A percentile compares a stretch with the other conserved stretches of the same genome.
These are phyloP conservation scores for Leccinum obscurum DNA, from an alignment of 768 basidiomycete genomes.

Conservation along the genomic window DNA sequence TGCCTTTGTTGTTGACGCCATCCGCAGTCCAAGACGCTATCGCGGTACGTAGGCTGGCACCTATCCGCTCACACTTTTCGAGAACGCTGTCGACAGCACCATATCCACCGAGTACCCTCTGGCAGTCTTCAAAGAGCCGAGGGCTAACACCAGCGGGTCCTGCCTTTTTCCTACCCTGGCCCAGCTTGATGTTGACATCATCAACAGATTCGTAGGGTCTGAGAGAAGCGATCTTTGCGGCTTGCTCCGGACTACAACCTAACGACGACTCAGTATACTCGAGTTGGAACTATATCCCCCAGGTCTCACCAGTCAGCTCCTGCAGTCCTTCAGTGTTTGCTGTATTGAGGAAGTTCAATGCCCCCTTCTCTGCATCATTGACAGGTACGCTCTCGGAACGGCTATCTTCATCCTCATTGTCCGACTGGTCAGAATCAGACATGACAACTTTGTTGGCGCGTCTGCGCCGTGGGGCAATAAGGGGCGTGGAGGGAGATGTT, in stretches of 20 bases:
- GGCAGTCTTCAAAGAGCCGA: constrained; percentile 89
- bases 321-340: constrained; percentile 63
- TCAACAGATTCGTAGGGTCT: constrained; percentile 80
- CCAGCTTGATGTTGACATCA: constrained; percentile 73
- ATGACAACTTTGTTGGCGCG: constrained; percentile 61
- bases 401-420: constrained; percentile 46
- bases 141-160: constrained; percentile 82
- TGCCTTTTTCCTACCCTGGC: constrained; percentile 85
- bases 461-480: constrained; percentile 46
- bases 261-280: constrained; percentile 7
- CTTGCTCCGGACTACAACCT: constrained; percentile 85
- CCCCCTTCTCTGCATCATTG: constrained; percentile 46
- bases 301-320: constrained; percentile 66
- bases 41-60: constrained; percentile 34
- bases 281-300: not conserved
- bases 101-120: constrained; percentile 49
- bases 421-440: constrained; percentile 59
- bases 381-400: constrained; percentile 35
- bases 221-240: constrained; percentile 69
- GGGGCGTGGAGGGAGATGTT: constrained; percentile 44
- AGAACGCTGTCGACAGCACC: no score
- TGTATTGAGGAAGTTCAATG: constrained; percentile 69
- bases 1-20: constrained; percentile 34
- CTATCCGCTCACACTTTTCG: no score
- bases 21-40: constrained; percentile 75